A percentile compares a stretch with the other conserved stretches of the same genome.
These are phyloP conservation scores for Fusarium piperis DNA, from an alignment of 2,329 filamentous ascomycete genomes.

Conservation along the genomic window DNA sequence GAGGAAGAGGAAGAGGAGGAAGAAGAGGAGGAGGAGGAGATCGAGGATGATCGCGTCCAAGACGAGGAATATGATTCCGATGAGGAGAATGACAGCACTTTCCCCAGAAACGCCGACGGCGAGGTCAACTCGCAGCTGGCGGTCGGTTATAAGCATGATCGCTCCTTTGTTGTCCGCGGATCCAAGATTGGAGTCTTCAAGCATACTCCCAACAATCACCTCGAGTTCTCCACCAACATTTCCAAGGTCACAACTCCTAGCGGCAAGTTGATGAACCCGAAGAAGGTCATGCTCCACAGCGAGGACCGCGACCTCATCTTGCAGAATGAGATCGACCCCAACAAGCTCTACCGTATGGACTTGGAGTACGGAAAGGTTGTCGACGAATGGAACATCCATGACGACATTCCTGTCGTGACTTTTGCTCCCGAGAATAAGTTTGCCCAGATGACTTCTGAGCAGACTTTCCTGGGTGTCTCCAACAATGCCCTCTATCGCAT, in stretches of 20 bases:
- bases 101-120: slow-evolving; percentile 77
- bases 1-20: slow-evolving; percentile 58
- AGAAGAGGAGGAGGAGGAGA: slow-evolving; percentile 64
- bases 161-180: slow-evolving; percentile 95
- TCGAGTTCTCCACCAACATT: slow-evolving; percentile 97
- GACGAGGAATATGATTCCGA: slow-evolving; percentile 76
- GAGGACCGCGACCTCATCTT: slow-evolving; percentile 91
- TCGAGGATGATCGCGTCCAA: slow-evolving; percentile 69
- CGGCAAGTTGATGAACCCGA: slow-evolving; percentile 89
- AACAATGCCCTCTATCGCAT: slow-evolving; percentile 93
- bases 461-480: slow-evolving; percentile 94
- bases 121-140: slow-evolving; percentile 94
- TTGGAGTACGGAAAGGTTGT: slow-evolving; percentile 97
- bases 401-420: slow-evolving; percentile 90
- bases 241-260: slow-evolving; percentile 91
- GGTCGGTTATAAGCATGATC: slow-evolving; percentile 95
- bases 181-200: slow-evolving; percentile 99
- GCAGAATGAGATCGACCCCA: slow-evolving; percentile 84
- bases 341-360: slow-evolving; percentile 96
- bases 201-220: slow-evolving; percentile 88
- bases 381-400: slow-evolving; percentile 98
- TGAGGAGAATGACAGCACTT: slow-evolving; percentile 77
- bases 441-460: slow-evolving; percentile 93
- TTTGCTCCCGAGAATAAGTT: slow-evolving; percentile 99
- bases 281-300: slow-evolving; percentile 95